Conservation (phyloP, 306 rosid species). For the Begonia fuchsioides region DNA sequence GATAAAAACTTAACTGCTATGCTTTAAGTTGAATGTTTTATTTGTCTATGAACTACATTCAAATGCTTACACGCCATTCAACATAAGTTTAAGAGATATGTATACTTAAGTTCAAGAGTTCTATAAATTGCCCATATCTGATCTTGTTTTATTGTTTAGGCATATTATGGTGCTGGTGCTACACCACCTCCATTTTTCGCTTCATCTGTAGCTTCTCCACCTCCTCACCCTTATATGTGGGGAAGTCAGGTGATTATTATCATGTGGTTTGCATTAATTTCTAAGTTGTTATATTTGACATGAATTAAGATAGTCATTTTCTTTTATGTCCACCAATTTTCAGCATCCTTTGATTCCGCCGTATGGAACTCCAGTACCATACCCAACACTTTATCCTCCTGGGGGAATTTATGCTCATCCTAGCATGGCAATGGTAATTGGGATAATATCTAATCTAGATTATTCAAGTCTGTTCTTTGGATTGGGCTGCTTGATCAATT, state of each 20-base stretch:
- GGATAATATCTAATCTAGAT: no score
- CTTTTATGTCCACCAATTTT: constrained; percentile 7
- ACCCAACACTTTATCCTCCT: constrained; percentile 84
- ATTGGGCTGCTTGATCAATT: background rate
- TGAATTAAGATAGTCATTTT: constrained; percentile 1
- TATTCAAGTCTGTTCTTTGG: constrained; percentile 1
- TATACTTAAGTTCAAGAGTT: no score
- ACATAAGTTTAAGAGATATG: no score
- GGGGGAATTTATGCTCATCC: no score
- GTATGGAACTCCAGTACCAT: constrained; percentile 91
- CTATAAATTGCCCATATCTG: no score
- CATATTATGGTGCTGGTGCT: no score
- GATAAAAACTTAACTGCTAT: constrained; percentile 8
- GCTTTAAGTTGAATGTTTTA: no score
- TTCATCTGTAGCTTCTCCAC: constrained; percentile 69
- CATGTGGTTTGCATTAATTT: constrained; percentile 5
- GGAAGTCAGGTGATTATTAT: constrained; percentile 32
- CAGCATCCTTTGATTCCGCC: constrained; percentile 92
- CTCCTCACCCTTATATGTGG: constrained; percentile 97
- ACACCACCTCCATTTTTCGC: constrained; percentile 84
- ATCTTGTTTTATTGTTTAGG: constrained; percentile 33
- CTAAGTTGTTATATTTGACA: constrained; percentile 1
- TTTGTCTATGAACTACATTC: no score
- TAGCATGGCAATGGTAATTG: constrained; percentile 57
- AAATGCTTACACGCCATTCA: no score